Conservation (phyloP, 75 land plant genomes). For the Selaginella moellendorffii region DNA sequence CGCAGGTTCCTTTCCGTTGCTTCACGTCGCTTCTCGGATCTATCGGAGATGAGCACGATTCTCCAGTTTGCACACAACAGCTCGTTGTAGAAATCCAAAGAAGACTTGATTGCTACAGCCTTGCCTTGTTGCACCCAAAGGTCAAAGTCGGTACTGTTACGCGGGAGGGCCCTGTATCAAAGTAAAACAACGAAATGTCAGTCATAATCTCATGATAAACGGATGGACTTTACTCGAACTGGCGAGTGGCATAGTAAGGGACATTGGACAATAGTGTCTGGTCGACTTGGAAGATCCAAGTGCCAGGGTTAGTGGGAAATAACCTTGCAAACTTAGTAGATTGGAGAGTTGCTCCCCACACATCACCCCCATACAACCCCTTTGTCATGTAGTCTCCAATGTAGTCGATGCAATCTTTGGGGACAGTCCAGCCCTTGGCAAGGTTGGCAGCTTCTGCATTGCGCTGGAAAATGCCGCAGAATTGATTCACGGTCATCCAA, state of each 20-base stretch:
- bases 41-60: conserved; percentile 31
- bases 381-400: conserved; percentile 39
- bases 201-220: background rate
- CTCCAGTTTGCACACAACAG: conserved; percentile 32
- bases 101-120: conserved; percentile 14
- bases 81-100: conserved; percentile 18
- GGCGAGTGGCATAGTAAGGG: conserved; percentile 11
- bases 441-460: too few relatives aligned
- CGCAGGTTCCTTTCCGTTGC: conserved; percentile 21
- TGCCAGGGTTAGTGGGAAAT: conserved; percentile 18
- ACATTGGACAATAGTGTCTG: conserved; percentile 62
- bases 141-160: background rate
- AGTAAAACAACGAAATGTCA: background rate
- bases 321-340: conserved; percentile 24
- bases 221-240: conserved; percentile 13
- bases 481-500: too few relatives aligned
- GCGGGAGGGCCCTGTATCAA: background rate
- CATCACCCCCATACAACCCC: conserved; percentile 50
- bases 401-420: conserved; percentile 34
- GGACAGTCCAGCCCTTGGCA: conserved; percentile 55
- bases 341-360: conserved; percentile 27
- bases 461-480: too few relatives aligned
- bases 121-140: conserved; percentile 8
- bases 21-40: conserved; percentile 22
- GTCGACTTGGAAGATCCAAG: conserved; percentile 63